Evolutionary conservation across 139 green algal species (phyloP), one percentile per base, ranked within the genome.

Genomic region (Chlorella ohadii): DNA sequence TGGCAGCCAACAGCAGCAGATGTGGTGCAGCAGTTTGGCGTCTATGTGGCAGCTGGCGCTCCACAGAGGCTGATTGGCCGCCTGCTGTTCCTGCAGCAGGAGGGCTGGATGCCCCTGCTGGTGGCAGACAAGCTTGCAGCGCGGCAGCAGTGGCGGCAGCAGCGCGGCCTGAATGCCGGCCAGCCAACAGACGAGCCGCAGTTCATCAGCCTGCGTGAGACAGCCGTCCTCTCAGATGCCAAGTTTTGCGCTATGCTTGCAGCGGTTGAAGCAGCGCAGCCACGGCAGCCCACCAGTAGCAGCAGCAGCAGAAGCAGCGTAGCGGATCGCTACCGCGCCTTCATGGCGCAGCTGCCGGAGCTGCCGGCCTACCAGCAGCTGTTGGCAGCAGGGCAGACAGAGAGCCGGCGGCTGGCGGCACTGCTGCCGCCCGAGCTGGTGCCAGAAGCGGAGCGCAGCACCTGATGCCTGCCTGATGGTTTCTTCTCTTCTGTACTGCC

Each of bases 181-280:
- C 38, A 22, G 70, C 27, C 25, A 61, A 36, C 70, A 77, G 11
- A 47, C 2, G 47, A 64, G 47, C 72, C 41, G 41, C 28, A 12
- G 39, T 28, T 64, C 1, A 41, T 79, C 44, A 79, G 72, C 47
- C n/a, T 79, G 28, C 0, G 72, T 65, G n/a, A 65, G 2, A 22
- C 61, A 6, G 55, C 44, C 28, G 5, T 1, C 0, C 20, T 79
- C 6, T 44, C 13, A n/a, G 72, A 64, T 33, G n/a, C 72, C 22
- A 9, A 70, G n/a, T 72, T 86, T 34, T 31, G 20, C 41, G 67
- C 51, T 73, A 61, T 83, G 70, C 38, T 59, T 4, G 51, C 51
- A 20, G 12, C 11, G 15, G 51, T 22, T 19, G 12, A 22, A 22
- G 15, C 64, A 5, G 31, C 34, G 31, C 64, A 71, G 64, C 15